A percentile compares a stretch with the other conserved stretches of the same genome.
phyloP scores from a whole-genome alignment of 257 asterid genomes.

The Euphrasia confusa region DNA sequence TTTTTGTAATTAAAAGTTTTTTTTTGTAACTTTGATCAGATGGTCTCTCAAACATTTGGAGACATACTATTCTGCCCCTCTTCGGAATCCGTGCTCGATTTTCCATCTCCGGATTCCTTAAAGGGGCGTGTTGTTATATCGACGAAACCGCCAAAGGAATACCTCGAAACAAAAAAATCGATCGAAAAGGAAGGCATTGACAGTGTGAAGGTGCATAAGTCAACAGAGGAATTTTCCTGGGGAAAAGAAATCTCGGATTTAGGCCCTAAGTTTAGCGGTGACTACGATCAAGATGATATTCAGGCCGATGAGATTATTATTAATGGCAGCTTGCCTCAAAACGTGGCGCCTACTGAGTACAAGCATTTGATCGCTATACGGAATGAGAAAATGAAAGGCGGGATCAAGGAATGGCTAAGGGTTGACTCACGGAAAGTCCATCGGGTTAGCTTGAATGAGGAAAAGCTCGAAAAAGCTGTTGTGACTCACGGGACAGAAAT shows the following conservation, averaged over 20 bases:
- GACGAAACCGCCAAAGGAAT: conserved; percentile 72
- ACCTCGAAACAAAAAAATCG: conserved; percentile 39
- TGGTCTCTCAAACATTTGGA: conserved; percentile 54
- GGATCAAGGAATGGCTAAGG: conserved; percentile 52
- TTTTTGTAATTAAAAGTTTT: no score
- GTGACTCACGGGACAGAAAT: conserved; percentile 57
- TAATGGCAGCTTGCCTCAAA: conserved; percentile 22
- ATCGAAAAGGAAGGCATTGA: conserved; percentile 33
- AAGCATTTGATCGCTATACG: conserved; percentile 60
- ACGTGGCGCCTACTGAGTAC: conserved; percentile 40
- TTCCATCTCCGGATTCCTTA: conserved; percentile 68
- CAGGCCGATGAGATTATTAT: conserved; percentile 30
- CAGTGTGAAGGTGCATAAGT: conserved; percentile 25
- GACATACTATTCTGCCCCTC: conserved; percentile 39
- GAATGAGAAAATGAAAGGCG: conserved; percentile 60
- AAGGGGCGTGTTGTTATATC: conserved; percentile 55
- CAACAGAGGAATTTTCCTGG: conserved; percentile 53
- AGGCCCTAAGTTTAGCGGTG: conserved; percentile 20
- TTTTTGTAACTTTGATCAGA: conserved; percentile 29
- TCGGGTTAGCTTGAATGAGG: conserved; percentile 77
- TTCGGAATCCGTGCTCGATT: conserved; percentile 41
- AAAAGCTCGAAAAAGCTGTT: conserved; percentile 64
- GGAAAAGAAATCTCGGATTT: conserved; percentile 51
- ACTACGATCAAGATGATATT: conserved; percentile 42
- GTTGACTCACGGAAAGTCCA: conserved; percentile 40